Conservation (phyloP, 2,329 filamentous ascomycete genomes). For the Aspergillus puulaauensis region DNA sequence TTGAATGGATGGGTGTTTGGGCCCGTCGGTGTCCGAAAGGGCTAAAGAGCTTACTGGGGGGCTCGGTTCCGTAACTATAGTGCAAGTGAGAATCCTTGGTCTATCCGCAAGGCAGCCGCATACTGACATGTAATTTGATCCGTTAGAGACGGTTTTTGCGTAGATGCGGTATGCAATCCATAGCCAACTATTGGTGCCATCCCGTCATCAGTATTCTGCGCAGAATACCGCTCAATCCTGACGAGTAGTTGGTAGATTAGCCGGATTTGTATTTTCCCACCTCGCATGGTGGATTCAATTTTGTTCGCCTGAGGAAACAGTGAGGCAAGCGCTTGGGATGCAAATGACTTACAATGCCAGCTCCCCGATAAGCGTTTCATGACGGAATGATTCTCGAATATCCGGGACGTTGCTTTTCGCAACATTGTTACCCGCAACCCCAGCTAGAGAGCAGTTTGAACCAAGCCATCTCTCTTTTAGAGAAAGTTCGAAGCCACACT, state of each 20-base stretch:
- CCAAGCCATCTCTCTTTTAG: slow-evolving; percentile 94
- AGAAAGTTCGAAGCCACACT: slow-evolving; percentile 87
- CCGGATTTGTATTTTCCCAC: not conserved
- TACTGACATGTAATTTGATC: not conserved
- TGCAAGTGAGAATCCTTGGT: not conserved
- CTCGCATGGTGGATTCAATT: not conserved
- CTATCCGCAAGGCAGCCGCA: not conserved
- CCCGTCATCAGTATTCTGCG: not conserved
- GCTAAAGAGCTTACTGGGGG: not conserved
- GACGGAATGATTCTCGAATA: slow-evolving; percentile 82
- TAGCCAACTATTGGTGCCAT: not conserved
- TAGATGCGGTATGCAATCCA: not conserved
- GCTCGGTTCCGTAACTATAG: not conserved
- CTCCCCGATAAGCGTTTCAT: slow-evolving; percentile 83
- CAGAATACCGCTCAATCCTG: slow-evolving; percentile 11
- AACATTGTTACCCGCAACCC: slow-evolving; percentile 84
- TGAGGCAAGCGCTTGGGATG: not conserved
- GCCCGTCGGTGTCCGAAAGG: not conserved
- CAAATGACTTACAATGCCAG: slow-evolving; percentile 67
- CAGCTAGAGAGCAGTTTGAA: slow-evolving; percentile 71
- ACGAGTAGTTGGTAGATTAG: not conserved
- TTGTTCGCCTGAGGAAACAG: not conserved
- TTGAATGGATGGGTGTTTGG: not conserved
- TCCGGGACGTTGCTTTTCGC: slow-evolving; percentile 96
- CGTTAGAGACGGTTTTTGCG: not conserved